phyloP scores from a whole-genome alignment of 1,139 yeast species.

The Meyerozyma smithsonii region DNA sequence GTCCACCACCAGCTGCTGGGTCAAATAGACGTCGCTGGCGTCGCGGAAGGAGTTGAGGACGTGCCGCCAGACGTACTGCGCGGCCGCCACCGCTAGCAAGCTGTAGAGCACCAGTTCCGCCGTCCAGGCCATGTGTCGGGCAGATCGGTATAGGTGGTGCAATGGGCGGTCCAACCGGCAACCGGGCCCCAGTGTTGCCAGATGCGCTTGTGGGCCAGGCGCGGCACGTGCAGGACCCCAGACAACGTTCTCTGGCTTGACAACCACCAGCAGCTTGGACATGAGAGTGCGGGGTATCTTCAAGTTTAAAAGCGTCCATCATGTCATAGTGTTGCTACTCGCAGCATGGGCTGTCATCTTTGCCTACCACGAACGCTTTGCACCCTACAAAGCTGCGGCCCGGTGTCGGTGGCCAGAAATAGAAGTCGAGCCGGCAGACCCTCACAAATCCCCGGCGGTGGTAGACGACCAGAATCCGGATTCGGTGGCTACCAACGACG shows the following conservation, averaged over 20 bases:
- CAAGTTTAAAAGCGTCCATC: constrained; percentile 24
- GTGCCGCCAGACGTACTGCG: neutral
- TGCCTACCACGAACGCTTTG: constrained; percentile 28
- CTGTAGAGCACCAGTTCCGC: neutral
- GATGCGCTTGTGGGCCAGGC: neutral
- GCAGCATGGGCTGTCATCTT: constrained; percentile 30
- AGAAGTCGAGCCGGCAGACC: constrained; percentile 3
- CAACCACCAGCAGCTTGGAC: too few relatives aligned
- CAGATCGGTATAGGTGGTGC: neutral
- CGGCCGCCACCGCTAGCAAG: neutral
- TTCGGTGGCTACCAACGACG: neutral
- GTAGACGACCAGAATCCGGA: constrained; percentile 3
- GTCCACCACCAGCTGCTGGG: constrained; percentile 54
- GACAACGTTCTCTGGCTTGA: too few relatives aligned
- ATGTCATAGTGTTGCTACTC: constrained; percentile 15
- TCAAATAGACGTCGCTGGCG: constrained; percentile 52
- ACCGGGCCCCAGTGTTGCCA: neutral
- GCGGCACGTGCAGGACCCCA: neutral
- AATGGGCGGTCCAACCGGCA: neutral
- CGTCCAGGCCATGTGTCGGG: neutral
- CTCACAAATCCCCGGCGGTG: neutral
- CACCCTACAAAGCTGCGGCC: constrained; percentile 24
- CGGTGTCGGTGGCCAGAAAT: constrained; percentile 31
- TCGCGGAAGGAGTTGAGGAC: constrained; percentile 26
- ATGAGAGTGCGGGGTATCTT: constrained; percentile 10